phyloP scores from a whole-genome alignment of 2,329 filamentous ascomycete genomes.

The Cylindrodendrum hubeiense region DNA sequence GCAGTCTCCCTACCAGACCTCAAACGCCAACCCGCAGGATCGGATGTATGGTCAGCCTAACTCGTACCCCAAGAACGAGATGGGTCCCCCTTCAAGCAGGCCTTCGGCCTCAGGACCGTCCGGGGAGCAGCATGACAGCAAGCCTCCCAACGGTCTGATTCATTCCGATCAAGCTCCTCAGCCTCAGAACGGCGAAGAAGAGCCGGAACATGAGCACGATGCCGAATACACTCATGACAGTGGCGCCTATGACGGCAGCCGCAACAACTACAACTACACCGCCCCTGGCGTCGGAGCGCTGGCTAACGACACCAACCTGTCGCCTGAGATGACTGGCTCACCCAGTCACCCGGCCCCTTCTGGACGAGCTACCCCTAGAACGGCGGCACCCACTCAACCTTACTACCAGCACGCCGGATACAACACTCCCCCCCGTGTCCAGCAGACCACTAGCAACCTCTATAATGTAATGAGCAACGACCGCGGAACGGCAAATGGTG shows the following conservation, averaged over 20 bases:
- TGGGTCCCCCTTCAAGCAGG: constrained; percentile 82
- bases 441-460: constrained; percentile 80
- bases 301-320: constrained; percentile 81
- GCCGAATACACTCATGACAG: constrained; percentile 90
- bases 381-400: constrained; percentile 75
- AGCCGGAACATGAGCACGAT: constrained; percentile 80
- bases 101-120: constrained; percentile 69
- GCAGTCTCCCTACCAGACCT: constrained; percentile 78
- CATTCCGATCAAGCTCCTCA: constrained; percentile 62
- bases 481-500: constrained; percentile 70
- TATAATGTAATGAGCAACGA: constrained; percentile 93
- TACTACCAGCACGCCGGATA: constrained; percentile 79
- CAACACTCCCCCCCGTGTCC: constrained; percentile 80
- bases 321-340: constrained; percentile 86
- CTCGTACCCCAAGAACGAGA: constrained; percentile 85
- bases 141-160: constrained; percentile 76
- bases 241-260: constrained; percentile 78
- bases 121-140: constrained; percentile 72
- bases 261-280: constrained; percentile 83
- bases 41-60: constrained; percentile 76
- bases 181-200: constrained; percentile 72
- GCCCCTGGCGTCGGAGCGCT: constrained; percentile 75
- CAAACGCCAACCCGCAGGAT: constrained; percentile 70
- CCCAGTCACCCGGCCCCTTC: constrained; percentile 83
- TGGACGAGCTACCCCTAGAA: constrained; percentile 87